These are phyloP conservation scores for Chalara sp. DNA, from an alignment of 2,329 filamentous ascomycete species.

Conservation along the genomic window DNA sequence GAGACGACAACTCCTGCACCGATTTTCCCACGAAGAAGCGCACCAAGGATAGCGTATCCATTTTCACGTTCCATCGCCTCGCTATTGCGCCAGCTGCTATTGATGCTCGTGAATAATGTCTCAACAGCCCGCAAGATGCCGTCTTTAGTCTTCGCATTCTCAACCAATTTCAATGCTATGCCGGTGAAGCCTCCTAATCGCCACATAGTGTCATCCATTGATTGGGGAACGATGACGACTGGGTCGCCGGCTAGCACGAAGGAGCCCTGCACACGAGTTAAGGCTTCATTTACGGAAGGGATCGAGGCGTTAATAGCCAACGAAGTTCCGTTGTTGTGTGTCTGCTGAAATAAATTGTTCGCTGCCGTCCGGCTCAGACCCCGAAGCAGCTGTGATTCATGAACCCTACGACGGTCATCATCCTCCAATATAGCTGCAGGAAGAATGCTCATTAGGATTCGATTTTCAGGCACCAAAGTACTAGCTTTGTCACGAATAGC, in stretches of 20 bases:
- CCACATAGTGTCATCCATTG: slow-evolving; percentile 90
- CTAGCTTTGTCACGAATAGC: slow-evolving; percentile 85
- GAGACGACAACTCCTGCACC: slow-evolving; percentile 40
- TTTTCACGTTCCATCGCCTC: slow-evolving; percentile 97
- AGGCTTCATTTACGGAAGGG: slow-evolving; percentile 79
- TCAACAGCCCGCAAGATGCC: slow-evolving; percentile 72
- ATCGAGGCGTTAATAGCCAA: slow-evolving; percentile 85
- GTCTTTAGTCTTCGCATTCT: slow-evolving; percentile 64
- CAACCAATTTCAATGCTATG: slow-evolving; percentile 76
- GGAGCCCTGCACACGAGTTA: slow-evolving; percentile 75
- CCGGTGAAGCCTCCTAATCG: slow-evolving; percentile 85
- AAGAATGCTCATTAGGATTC: slow-evolving; percentile 76
- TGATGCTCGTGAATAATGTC: slow-evolving; percentile 78
- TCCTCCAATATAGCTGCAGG: slow-evolving; percentile 75
- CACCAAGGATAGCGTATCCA: slow-evolving; percentile 81
- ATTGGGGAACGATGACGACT: slow-evolving; percentile 71
- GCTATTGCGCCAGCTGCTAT: slow-evolving; percentile 92
- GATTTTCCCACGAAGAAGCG: slow-evolving; percentile 78
- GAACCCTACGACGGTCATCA: slow-evolving; percentile 63
- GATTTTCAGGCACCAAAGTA: slow-evolving; percentile 71
- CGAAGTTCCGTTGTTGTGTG: slow-evolving; percentile 66
- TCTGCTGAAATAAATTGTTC: slow-evolving; percentile 60
- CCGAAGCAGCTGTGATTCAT: slow-evolving; percentile 70
- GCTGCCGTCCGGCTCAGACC: slow-evolving; percentile 68
- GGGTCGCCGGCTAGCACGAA: slow-evolving; percentile 78